Conservation (phyloP, 768 basidiomycete genomes). For the Mycena amicta region DNA sequence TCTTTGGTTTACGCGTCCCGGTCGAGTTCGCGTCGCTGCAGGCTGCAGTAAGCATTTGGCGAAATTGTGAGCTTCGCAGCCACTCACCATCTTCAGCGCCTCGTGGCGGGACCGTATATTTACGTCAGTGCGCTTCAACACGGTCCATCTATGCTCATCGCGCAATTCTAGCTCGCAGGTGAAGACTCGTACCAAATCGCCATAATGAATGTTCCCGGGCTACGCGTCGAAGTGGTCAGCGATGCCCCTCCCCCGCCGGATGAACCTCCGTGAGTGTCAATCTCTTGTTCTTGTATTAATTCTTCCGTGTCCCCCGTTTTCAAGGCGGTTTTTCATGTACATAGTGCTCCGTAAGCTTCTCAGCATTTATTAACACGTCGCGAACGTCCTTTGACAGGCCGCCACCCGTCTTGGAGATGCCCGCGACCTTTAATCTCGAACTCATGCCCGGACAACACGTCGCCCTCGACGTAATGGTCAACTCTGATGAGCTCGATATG, state of each 20-base stretch:
- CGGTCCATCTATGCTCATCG: conserved; percentile 14
- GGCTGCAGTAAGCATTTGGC: conserved; percentile 67
- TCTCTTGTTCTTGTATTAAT: neutral
- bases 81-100: conserved; percentile 50
- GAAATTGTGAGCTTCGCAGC: conserved; percentile 6
- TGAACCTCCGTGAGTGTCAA: conserved; percentile 71
- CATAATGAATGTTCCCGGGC: conserved; percentile 77
- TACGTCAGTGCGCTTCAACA: conserved; percentile 53
- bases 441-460: conserved; percentile 78
- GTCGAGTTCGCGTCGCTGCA: conserved; percentile 87
- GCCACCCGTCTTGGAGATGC: conserved; percentile 84
- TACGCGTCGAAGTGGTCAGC: conserved; percentile 83
- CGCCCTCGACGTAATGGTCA: conserved; percentile 76
- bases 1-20: conserved; percentile 77
- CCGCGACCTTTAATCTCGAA: conserved; percentile 82
- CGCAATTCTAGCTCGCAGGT: conserved; percentile 59
- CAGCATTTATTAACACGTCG: conserved; percentile 17
- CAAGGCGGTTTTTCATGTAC: conserved; percentile 1
- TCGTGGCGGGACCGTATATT: conserved; percentile 82
- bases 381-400: conserved; percentile 34
- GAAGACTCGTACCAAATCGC: conserved; percentile 91
- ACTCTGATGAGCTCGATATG: conserved; percentile 87
- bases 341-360: conserved; percentile 53
- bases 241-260: conserved; percentile 86
- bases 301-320: conserved; percentile 13